Conservation (phyloP, 2,329 filamentous ascomycete genomes). For the Penicillium sp. region DNA sequence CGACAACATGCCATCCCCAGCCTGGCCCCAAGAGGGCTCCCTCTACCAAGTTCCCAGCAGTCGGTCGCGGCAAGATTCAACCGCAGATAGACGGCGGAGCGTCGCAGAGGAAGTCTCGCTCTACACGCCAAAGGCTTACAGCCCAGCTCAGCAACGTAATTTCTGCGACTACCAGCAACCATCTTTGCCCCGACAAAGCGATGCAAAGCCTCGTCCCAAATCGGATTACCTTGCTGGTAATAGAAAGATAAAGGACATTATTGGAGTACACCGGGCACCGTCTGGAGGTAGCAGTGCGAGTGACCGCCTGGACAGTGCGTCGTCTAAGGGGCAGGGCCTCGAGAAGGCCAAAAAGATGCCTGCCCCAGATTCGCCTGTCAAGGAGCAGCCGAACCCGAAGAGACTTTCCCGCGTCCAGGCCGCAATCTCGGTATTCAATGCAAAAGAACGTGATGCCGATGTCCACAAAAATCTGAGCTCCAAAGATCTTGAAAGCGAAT, state of each 20-base stretch:
- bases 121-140: conserved; percentile 62
- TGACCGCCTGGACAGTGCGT: conserved; percentile 15
- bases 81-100: conserved; percentile 48
- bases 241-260: conserved; percentile 41
- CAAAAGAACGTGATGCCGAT: conserved; percentile 53
- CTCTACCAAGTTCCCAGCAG: conserved; percentile 33
- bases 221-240: conserved; percentile 50
- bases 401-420: conserved; percentile 62
- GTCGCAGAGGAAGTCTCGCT: conserved; percentile 58
- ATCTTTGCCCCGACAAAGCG: conserved; percentile 40
- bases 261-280: conserved; percentile 31
- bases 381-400: conserved; percentile 42
- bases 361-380: conserved; percentile 38
- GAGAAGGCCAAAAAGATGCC: conserved; percentile 31
- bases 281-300: conserved; percentile 23
- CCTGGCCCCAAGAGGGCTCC: conserved; percentile 73
- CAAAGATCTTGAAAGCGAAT: conserved; percentile 62
- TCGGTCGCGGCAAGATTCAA: conserved; percentile 39
- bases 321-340: conserved; percentile 19
- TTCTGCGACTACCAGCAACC: conserved; percentile 57
- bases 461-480: conserved; percentile 49
- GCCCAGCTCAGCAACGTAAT: conserved; percentile 63
- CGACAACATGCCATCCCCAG: conserved; percentile 62
- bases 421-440: conserved; percentile 64
- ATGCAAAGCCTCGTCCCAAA: conserved; percentile 53